Conservation (phyloP, 1,284 basidiomycete genomes). For the Ustilago nuda region DNA sequence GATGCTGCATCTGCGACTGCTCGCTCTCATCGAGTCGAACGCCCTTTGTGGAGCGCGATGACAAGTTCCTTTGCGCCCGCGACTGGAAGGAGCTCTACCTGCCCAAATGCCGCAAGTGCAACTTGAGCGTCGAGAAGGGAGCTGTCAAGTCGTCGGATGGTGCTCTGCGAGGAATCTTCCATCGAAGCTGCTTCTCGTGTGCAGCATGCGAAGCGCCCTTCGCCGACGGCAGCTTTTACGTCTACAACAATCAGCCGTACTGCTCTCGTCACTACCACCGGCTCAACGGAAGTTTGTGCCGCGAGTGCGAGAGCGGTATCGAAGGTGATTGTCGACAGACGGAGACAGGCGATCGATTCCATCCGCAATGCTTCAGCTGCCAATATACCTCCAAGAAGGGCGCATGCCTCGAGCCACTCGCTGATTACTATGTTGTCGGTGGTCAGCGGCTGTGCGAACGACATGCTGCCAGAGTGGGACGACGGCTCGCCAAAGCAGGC, state of each 20-base stretch:
- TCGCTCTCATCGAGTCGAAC: constrained; percentile 51
- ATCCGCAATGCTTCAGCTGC: constrained; percentile 56
- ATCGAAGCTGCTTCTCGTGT: constrained; percentile 57
- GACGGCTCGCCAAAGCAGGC: constrained; percentile 35
- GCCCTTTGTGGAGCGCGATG: constrained; percentile 57
- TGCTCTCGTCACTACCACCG: constrained; percentile 55
- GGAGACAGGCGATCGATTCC: constrained; percentile 56
- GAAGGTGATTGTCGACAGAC: constrained; percentile 61
- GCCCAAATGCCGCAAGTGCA: constrained; percentile 61
- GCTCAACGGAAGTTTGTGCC: constrained; percentile 57
- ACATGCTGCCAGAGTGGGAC: constrained; percentile 45
- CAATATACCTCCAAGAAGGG: constrained; percentile 44
- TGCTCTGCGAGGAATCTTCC: constrained; percentile 56
- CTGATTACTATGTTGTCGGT: constrained; percentile 48
- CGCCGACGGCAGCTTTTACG: constrained; percentile 57
- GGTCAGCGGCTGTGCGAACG: constrained; percentile 53
- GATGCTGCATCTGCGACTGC: constrained; percentile 55
- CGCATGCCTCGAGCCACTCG: constrained; percentile 32
- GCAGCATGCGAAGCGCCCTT: constrained; percentile 56
- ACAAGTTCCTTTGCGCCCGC: constrained; percentile 53
- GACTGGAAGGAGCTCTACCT: constrained; percentile 61
- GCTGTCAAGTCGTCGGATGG: constrained; percentile 62
- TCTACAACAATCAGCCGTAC: constrained; percentile 59
- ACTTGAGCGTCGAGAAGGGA: constrained; percentile 43
- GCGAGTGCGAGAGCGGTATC: constrained; percentile 54